phyloP scores from a whole-genome alignment of 495 filamentous ascomycete genomes.

The Podospora sp. region DNA sequence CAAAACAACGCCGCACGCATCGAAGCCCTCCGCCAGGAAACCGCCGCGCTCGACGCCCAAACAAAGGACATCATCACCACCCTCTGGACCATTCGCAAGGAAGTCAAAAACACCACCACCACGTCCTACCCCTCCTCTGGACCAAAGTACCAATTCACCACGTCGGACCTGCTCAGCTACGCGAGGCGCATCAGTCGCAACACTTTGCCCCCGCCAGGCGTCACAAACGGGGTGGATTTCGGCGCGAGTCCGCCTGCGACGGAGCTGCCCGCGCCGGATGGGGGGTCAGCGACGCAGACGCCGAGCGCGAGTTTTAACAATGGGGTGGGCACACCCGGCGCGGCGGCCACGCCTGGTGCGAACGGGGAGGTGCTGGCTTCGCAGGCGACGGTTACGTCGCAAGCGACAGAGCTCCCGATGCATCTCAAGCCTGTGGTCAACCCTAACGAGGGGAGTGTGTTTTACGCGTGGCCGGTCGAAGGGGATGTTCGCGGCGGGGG shows the following conservation, averaged over 20 bases:
- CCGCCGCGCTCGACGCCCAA: conserved; percentile 60
- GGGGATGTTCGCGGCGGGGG: conserved; percentile 64
- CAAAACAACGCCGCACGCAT: conserved; percentile 69
- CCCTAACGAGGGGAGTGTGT: conserved; percentile 49
- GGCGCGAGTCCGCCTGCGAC: conserved; percentile 17
- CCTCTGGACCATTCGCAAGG: conserved; percentile 67
- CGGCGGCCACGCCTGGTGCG: conserved; percentile 17
- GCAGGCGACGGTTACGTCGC: conserved; percentile 19
- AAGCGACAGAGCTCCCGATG: conserved; percentile 35
- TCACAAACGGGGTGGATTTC: conserved; percentile 42
- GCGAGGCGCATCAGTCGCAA: conserved; percentile 73
- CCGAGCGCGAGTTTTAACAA: conserved; percentile 30
- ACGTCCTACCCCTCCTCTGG: conserved; percentile 50
- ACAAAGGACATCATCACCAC: conserved; percentile 61
- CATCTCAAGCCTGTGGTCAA: conserved; percentile 55
- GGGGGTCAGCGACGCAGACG: conserved; percentile 17
- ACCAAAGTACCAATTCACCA: conserved; percentile 53
- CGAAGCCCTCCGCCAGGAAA: conserved; percentile 60
- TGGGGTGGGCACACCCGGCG: conserved; percentile 8
- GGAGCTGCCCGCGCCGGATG: conserved; percentile 10
- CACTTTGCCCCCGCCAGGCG: conserved; percentile 67
- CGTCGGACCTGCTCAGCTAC: conserved; percentile 68
- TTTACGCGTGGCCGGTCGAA: conserved; percentile 71
- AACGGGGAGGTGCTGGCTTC: conserved; percentile 7
- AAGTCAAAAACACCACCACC: conserved; percentile 61